Conservation (phyloP, 768 basidiomycete species). For the Nidularia pulvinata region DNA sequence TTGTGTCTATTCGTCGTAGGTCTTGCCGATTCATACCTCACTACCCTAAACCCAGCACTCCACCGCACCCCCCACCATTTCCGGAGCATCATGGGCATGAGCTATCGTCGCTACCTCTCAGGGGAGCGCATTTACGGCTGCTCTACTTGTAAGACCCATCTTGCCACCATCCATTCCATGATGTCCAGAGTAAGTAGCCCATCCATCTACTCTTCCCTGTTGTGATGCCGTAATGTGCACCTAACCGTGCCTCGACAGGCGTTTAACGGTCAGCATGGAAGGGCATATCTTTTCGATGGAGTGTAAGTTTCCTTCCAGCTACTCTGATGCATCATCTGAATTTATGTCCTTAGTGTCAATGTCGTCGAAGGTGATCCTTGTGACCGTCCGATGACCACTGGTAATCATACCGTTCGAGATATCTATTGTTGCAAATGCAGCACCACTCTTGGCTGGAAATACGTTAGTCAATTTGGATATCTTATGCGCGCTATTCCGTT, state of each 20-base stretch:
- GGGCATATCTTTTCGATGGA: conserved; percentile 91
- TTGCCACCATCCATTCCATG: conserved; percentile 91
- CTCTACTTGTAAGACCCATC: conserved; percentile 83
- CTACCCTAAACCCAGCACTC: conserved; percentile 7
- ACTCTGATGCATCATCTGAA: conserved; percentile 10
- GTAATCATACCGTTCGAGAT: conserved; percentile 94
- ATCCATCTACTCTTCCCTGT: conserved; percentile 10
- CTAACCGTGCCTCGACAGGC: conserved; percentile 49
- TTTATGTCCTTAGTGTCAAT: conserved; percentile 68
- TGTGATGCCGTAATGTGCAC: background rate
- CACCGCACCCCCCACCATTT: conserved; percentile 4
- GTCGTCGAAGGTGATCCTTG: conserved; percentile 86
- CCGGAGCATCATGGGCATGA: conserved; percentile 76
- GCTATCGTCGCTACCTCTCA: conserved; percentile 83
- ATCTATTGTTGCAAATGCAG: conserved; percentile 93
- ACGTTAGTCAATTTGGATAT: conserved; percentile 55
- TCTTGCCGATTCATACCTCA: background rate
- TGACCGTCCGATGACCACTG: conserved; percentile 97
- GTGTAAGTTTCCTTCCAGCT: conserved; percentile 61
- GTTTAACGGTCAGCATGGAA: conserved; percentile 96
- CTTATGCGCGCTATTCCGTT: conserved; percentile 2
- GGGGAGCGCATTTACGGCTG: conserved; percentile 90
- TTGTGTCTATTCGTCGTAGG: background rate
- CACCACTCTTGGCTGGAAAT: conserved; percentile 95
- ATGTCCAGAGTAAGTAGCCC: conserved; percentile 71